Evolutionary conservation across 345 rosid species (phyloP), one percentile per base, ranked within the genome.

Genomic region (Brassica carinata): DNA sequence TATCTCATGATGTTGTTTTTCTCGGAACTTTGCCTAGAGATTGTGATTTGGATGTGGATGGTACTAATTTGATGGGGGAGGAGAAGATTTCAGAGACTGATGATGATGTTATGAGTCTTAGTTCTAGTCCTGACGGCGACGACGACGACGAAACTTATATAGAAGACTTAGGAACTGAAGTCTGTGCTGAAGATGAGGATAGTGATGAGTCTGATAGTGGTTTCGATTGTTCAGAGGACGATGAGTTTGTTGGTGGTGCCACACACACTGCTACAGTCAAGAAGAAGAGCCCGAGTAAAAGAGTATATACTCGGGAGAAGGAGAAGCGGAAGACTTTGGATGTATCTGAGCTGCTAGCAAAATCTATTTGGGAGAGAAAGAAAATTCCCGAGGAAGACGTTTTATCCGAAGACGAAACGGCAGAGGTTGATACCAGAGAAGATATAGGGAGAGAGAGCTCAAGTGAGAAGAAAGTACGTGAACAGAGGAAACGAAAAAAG

Each of bases 141-240:
- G 76, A 69, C 15, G 55, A 26, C 15, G 58, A 26, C 15, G 76
- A 69, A 40, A 9, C 6, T 53, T 55, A 48, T 71, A 1, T 29
- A 3, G 81, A 77, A 62, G 64, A 71, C 5, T n/a, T 58, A 19
- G 71, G 55, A 34, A 38, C 61, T n/a, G 68, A 57, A 61, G 53
- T 13, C 45, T 29, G 51, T 77, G 67, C 45, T 6, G 73, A 66
- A 67, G 77, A 71, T 77, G 19, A 61, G 5, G 34, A 5, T 18
- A 14, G 7, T 38, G 67, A 75, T 45, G 29, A 51, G 17, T 74
- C 71, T 74, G 83, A 74, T 1, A 69, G 79, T 80, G 75, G 57
- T 26, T 61, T 43, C 1, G 77, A 40, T 76, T 6, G 30, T 64
- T 81, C 83, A 31, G 84, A 71, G 31, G 84, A 81, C 2, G 77